Percentiles rank a stretch among this genome's conserved stretches.
These are phyloP conservation scores for Hemisphaericaspora subhashii DNA, from an alignment of 1,139 yeast species.

Conservation along the genomic window DNA sequence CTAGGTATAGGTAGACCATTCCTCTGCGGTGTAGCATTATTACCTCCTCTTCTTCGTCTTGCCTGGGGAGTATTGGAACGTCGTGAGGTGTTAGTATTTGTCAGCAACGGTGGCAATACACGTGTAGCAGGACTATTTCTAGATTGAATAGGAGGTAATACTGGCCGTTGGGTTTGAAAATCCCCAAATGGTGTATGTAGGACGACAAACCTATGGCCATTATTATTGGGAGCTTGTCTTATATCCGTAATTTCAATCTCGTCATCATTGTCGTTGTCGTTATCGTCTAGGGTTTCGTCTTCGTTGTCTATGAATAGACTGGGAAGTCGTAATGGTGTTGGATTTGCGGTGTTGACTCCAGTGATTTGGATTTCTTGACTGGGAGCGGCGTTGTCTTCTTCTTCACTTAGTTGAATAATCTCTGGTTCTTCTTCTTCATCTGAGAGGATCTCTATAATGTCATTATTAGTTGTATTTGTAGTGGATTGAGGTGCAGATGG, in stretches of 20 bases:
- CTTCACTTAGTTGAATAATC: slow-evolving; percentile 6
- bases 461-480: not conserved
- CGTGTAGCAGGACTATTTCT: too few species aligned
- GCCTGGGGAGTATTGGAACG: too few species aligned
- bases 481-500: not conserved
- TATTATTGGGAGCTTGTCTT: slow-evolving; percentile 3
- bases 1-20: too few species aligned
- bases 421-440: slow-evolving; percentile 10
- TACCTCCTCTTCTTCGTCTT: too few species aligned
- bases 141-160: too few species aligned
- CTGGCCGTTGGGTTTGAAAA: not conserved
- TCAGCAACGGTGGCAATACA: too few species aligned
- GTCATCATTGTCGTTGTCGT: not conserved
- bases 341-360: slow-evolving; percentile 9
- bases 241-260: slow-evolving; percentile 12
- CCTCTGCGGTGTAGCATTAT: too few species aligned
- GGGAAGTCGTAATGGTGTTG: slow-evolving; percentile 11
- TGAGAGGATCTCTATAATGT: slow-evolving; percentile 6
- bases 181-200: slow-evolving; percentile 13
- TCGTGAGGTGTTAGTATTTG: too few species aligned
- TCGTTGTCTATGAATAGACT: slow-evolving; percentile 1
- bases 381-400: slow-evolving; percentile 9
- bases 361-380: slow-evolving; percentile 20
- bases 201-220: not conserved
- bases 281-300: not conserved